Base-by-base conservation (phyloP, 164 flowering plant genomes). In the Chimonanthus salicifolius region DNA sequence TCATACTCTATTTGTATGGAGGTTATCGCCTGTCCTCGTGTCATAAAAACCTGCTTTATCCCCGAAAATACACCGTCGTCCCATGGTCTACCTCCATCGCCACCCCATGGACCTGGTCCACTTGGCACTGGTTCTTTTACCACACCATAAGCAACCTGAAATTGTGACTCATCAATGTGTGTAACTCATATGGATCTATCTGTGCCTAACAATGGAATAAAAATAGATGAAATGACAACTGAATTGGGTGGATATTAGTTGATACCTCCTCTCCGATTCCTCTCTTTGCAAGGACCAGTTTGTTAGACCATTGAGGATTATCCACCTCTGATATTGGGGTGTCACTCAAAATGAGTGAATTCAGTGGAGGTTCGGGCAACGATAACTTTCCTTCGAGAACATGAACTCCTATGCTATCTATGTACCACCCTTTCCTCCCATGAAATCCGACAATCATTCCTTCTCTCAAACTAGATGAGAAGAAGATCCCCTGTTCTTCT, bases 51-150 rank as follows among this genome's bases (percentile, higher is more conserved):
- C 74, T 91, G 90, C 75, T 78, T 90, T n/a, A 91, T 79, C 21
- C 96, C 98, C 3, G 91, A 77, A 71, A 79, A 88, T 4, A 89
- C 93, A 45, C 98, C 97, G 79, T 91, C 98, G 75, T 93, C 97
- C 98, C 98, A 93, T 7, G 88, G 82, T 66, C 74, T 78, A 7
- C 96, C 96, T 76, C 93, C 89, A 46, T 91, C 90, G 1, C 98
- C 98, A n/a, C 97, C 97, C 97, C 98, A 93, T 7, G 94, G 98
- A 1, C 97, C 94, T 0, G 91, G 82, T 46, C 87, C 91, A 58
- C 77, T 82, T 64, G 92, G 89, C 10, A 82, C 85, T 72, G 91
- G 88, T 78, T 89, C 90, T 73, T 88, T 90, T 10, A 87, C 78
- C 66, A 88, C 74, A 6, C 86, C 83, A 69, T 54, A 54, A 54